A percentile compares a stretch with the other conserved stretches of the same genome.
These are phyloP conservation scores for Hordeum vulgare DNA, from an alignment of 176 grass and related monocot genomes.

Conservation along the genomic window DNA sequence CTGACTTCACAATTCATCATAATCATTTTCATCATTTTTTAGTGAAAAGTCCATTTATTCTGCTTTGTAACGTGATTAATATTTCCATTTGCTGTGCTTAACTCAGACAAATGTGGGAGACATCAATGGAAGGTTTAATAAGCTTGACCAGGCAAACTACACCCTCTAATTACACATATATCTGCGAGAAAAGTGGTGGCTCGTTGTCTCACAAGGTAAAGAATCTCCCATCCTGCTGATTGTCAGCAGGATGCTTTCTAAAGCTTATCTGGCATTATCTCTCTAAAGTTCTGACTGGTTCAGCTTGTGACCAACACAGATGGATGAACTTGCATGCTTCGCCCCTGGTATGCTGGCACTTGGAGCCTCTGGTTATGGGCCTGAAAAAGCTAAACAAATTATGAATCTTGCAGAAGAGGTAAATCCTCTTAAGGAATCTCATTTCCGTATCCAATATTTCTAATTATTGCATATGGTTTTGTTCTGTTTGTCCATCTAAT, in stretches of 20 bases:
- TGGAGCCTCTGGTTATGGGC: conserved; percentile 84
- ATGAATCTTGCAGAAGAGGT: conserved; percentile 97
- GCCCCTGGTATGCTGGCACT: conserved; percentile 96
- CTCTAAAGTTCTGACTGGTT: conserved; percentile 26
- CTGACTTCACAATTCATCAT: conserved; percentile 17
- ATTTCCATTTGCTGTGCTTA: conserved; percentile 19
- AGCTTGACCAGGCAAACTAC: conserved; percentile 82
- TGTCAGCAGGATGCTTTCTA: conserved; percentile 18
- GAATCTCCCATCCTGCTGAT: not conserved
- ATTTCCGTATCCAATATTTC: conserved; percentile 11
- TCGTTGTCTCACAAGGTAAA: conserved; percentile 89
- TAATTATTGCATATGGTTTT: not conserved
- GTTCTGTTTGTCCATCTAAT: conserved; percentile 10
- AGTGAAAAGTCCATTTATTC: conserved; percentile 5
- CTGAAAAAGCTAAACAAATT: conserved; percentile 79
- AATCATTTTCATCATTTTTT: not conserved
- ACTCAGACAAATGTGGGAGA: conserved; percentile 97
- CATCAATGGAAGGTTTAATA: conserved; percentile 95
- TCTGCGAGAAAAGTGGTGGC: conserved; percentile 89
- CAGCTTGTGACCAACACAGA: conserved; percentile 42
- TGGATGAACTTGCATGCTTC: conserved; percentile 99
- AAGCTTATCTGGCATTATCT: conserved; percentile 16
- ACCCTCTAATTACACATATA: conserved; percentile 87
- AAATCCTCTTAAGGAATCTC: conserved; percentile 6
- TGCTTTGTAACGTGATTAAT: not conserved